phyloP scores from a whole-genome alignment of 1,284 basidiomycete species.

The Coniferiporia sulphurascens region DNA sequence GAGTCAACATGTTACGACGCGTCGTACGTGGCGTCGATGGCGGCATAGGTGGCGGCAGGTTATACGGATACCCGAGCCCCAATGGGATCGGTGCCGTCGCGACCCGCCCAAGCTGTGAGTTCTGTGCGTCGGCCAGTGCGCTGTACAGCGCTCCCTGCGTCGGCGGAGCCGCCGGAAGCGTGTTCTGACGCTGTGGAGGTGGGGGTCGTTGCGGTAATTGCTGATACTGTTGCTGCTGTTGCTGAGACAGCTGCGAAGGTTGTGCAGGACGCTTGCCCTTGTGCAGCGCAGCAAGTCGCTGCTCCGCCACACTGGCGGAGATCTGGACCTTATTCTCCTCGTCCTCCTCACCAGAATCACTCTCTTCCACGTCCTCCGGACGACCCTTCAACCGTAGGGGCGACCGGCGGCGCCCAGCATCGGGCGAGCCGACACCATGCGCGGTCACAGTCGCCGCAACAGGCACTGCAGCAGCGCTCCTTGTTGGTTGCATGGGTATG shows the following conservation, averaged over 20 bases:
- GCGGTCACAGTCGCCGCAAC: conserved; percentile 50
- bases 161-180: neutral
- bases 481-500: conserved; percentile 45
- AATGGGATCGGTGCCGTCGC: conserved; percentile 32
- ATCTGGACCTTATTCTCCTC: conserved; percentile 48
- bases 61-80: conserved; percentile 60
- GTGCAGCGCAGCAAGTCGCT: conserved; percentile 48
- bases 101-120: conserved; percentile 17
- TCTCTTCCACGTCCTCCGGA: conserved; percentile 65
- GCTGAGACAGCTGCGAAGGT: conserved; percentile 17
- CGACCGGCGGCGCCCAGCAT: conserved; percentile 6
- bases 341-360: conserved; percentile 49
- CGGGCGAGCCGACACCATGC: conserved; percentile 8
- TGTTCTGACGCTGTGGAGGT: conserved; percentile 12
- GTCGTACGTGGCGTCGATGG: conserved; percentile 85
- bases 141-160: neutral
- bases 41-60: conserved; percentile 59
- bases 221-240: conserved; percentile 21
- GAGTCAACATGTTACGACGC: conserved; percentile 76
- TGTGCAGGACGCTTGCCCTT: conserved; percentile 27
- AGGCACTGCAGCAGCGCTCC: conserved; percentile 62
- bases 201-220: conserved; percentile 1
- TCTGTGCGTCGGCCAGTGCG: neutral
- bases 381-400: conserved; percentile 48
- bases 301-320: conserved; percentile 58